phyloP scores from a whole-genome alignment of 1,284 basidiomycete genomes.

The Apiotrichum akiyoshidainum region DNA sequence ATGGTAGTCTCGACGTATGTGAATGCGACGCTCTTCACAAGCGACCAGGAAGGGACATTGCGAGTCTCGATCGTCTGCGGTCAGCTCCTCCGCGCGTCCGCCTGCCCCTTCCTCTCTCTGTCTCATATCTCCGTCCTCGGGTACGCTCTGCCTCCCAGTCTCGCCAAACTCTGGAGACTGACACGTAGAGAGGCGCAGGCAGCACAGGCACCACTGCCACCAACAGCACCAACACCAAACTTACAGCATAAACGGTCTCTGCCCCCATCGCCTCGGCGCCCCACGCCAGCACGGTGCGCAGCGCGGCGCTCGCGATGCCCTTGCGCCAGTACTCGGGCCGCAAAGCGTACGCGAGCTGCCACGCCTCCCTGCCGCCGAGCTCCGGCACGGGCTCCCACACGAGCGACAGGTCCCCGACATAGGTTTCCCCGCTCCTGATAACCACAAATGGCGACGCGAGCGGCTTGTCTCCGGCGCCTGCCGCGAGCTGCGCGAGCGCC shows the following conservation, averaged over 20 bases:
- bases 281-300: background rate
- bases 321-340: background rate
- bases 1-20: background rate
- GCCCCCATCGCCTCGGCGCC: background rate
- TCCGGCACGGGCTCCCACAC: background rate
- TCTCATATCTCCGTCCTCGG: too few species aligned
- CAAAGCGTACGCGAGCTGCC: conserved; percentile 4
- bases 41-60: background rate
- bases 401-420: conserved; percentile 5
- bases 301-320: background rate
- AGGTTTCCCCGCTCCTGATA: background rate
- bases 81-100: background rate
- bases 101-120: background rate
- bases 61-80: conserved; percentile 4
- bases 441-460: conserved; percentile 4
- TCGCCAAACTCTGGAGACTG: too few species aligned
- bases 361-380: background rate
- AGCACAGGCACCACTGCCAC: too few species aligned
- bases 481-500: background rate
- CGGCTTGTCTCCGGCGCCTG: background rate
- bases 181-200: too few species aligned
- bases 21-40: background rate
- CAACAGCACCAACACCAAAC: background rate
- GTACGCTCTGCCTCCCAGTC: too few species aligned
- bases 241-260: background rate